phyloP scores from a whole-genome alignment of 1,139 yeast species.

The Pichia sp. region DNA sequence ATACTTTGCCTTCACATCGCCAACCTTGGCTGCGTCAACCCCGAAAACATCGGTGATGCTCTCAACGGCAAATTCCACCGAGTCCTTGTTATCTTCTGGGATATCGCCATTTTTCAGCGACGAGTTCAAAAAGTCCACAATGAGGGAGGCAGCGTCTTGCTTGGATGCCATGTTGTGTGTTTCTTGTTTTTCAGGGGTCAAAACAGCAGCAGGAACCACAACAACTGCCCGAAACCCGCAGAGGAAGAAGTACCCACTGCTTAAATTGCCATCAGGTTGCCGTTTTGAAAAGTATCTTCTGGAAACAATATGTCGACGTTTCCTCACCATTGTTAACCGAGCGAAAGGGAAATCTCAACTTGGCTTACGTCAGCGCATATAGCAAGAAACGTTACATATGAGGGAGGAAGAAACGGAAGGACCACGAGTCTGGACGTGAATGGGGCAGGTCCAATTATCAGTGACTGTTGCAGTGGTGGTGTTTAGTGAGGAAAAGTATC shows the following conservation, averaged over 20 bases:
- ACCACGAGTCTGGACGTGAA: too few relatives aligned
- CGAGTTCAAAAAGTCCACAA: slow-evolving; percentile 65
- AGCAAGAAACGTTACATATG: too few relatives aligned
- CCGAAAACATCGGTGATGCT: slow-evolving; percentile 87
- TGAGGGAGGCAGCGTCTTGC: slow-evolving; percentile 70
- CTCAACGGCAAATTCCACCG: slow-evolving; percentile 93
- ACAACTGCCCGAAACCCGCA: not conserved
- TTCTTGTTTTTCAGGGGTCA: not conserved
- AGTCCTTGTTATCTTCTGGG: slow-evolving; percentile 76
- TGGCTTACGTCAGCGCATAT: too few relatives aligned
- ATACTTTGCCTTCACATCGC: slow-evolving; percentile 38
- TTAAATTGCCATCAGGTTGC: not conserved
- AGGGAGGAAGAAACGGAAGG: too few relatives aligned
- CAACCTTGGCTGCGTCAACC: slow-evolving; percentile 50
- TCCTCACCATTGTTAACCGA: not conserved
- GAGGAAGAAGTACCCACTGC: not conserved
- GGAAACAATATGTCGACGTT: not conserved
- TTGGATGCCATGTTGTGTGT: slow-evolving; percentile 32
- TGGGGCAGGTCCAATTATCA: too few relatives aligned
- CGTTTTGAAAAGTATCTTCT: not conserved
- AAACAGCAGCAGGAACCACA: not conserved
- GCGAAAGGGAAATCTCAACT: too few relatives aligned
- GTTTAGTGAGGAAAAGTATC: too few relatives aligned
- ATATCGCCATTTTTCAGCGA: slow-evolving; percentile 62
- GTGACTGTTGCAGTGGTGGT: too few relatives aligned